Base-by-base conservation (phyloP, 2,329 filamentous ascomycete species). In the Blastomyces gilchristii region DNA sequence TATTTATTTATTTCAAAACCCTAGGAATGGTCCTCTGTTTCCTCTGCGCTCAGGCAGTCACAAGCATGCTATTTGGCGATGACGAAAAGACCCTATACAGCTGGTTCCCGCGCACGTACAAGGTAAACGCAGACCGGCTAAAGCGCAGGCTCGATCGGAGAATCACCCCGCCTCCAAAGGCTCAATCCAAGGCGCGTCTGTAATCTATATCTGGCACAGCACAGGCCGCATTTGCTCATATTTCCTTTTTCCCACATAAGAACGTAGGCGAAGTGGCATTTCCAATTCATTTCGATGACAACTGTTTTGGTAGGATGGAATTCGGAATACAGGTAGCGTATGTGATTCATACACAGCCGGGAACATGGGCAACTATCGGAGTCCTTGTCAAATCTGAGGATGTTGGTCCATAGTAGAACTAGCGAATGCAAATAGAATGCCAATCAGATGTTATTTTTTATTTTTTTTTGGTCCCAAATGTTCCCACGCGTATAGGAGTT, bases 1-100 rank as follows among this genome's bases (percentile, higher is more conserved):
- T 50, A 50, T 50, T 50, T 28, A 50, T 25, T 28, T 28, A 28
- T 50, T 39, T 37, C n/a, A n/a, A 45, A 9, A 25, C 16, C 28
- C 16, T 58, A 67, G 65, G 65, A 5, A 67, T 67, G 65, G 65
- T 64, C 3, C 41, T 63, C 53, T 60, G 63, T 52, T 64, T 67
- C 47, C 58, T 61, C 37, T 67, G 65, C 31, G 63, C 65, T 6
- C 58, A 63, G 34, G 65, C 64, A 9, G 52, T 67, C 43, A 63
- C 63, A 12, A 60, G 60, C 47, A 67, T 67, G 60, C 22, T 66
- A 18, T 67, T 66, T 31, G 63, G 63, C 2, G 65, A 67, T 18
- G 62, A 66, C 34, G 64, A 65, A 56, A 22, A 43, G 22, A 22
- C 18, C 6, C 47, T 67, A 18, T 65, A 57, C 53, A 53, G 49